Percentiles rank a stretch among this genome's conserved stretches.
These are phyloP conservation scores for Nothopassalora personata DNA, from an alignment of 2,329 filamentous ascomycete genomes.

Conservation along the genomic window DNA sequence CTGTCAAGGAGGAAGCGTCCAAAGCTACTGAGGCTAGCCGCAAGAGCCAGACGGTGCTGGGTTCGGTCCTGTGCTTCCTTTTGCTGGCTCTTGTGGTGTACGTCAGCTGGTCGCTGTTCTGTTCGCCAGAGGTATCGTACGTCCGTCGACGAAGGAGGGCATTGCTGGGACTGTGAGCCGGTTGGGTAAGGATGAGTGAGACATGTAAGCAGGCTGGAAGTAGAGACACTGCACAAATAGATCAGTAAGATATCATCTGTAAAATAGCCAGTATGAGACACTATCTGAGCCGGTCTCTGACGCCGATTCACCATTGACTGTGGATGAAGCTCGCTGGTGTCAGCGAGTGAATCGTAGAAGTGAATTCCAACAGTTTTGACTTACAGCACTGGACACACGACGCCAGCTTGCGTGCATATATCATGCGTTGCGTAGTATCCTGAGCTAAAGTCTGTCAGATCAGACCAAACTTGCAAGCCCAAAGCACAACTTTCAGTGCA, in stretches of 20 bases:
- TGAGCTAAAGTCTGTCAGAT: neutral
- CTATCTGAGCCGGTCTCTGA: neutral
- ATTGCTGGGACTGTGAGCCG: neutral
- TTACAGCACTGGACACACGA: neutral
- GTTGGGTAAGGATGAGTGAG: neutral
- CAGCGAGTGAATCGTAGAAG: neutral
- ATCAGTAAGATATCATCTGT: neutral
- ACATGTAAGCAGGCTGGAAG: neutral
- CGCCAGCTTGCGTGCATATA: neutral
- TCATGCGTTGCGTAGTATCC: neutral
- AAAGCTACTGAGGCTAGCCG: neutral
- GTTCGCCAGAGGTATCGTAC: neutral
- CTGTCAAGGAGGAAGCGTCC: neutral
- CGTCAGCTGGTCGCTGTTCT: neutral
- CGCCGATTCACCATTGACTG: neutral
- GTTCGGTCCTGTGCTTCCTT: neutral
- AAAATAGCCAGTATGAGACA: neutral
- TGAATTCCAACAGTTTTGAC: neutral
- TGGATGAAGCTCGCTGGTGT: neutral
- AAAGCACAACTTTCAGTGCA: neutral
- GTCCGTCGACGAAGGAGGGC: neutral
- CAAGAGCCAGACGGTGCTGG: neutral
- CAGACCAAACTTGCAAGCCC: neutral
- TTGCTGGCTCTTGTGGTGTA: neutral
- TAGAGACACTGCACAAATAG: neutral